Percentiles rank a stretch among this genome's conserved stretches.
These are phyloP conservation scores for Eucalyptus curtisii DNA, from an alignment of 345 rosid genomes.

Conservation along the genomic window DNA sequence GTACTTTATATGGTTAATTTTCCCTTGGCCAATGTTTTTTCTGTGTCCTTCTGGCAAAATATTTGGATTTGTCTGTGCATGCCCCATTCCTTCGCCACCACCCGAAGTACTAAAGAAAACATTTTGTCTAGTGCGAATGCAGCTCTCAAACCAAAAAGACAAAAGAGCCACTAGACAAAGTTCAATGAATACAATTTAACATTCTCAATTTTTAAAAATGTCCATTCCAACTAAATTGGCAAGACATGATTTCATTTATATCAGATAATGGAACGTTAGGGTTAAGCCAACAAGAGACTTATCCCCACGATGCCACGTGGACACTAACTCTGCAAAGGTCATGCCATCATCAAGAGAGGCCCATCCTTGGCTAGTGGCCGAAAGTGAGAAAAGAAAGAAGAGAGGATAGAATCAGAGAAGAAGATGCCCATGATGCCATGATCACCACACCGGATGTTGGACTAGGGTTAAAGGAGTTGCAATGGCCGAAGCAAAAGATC, in stretches of 20 bases:
- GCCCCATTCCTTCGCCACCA: not conserved
- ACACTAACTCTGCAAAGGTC: not conserved
- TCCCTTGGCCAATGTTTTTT: not conserved
- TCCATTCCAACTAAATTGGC: not conserved
- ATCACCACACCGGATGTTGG: not conserved
- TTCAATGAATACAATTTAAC: not conserved
- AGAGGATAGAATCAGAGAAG: not conserved
- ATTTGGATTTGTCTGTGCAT: not conserved
- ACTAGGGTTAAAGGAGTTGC: not conserved
- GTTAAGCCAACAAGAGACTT: not conserved
- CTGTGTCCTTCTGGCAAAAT: not conserved
- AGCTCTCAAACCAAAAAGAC: not conserved
- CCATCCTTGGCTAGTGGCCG: not conserved
- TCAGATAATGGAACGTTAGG: not conserved
- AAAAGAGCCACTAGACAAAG: not conserved
- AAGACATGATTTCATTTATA: not conserved
- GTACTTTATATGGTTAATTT: not conserved
- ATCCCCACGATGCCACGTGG: not conserved
- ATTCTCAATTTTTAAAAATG: not conserved
- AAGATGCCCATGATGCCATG: not conserved
- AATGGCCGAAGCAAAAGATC: not conserved
- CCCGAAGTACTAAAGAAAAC: not conserved
- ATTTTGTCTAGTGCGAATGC: not conserved
- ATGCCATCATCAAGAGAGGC: not conserved
- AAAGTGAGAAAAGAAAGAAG: not conserved